These are phyloP conservation scores for Cyclaneusma minus DNA, from an alignment of 2,329 filamentous ascomycete species.

Conservation along the genomic window DNA sequence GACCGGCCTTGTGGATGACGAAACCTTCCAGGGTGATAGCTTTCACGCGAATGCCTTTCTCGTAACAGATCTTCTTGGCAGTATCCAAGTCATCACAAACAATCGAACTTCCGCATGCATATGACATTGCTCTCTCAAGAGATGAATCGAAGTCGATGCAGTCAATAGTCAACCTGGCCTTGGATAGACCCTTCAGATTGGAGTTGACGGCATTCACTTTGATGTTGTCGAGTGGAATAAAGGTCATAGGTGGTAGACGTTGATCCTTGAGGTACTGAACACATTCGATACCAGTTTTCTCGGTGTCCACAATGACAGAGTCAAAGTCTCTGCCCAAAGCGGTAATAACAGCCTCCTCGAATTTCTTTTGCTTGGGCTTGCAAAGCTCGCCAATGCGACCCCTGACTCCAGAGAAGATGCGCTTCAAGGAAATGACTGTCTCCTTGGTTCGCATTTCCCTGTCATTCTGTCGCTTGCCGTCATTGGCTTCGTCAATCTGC, in stretches of 20 bases:
- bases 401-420: slow-evolving; percentile 81
- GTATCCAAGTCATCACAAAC: slow-evolving; percentile 80
- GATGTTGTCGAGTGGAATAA: slow-evolving; percentile 93
- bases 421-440: slow-evolving; percentile 71
- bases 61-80: slow-evolving; percentile 81
- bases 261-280: slow-evolving; percentile 90
- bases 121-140: slow-evolving; percentile 82
- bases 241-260: slow-evolving; percentile 73
- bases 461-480: slow-evolving; percentile 71
- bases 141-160: slow-evolving; percentile 86
- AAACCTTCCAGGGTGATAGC: slow-evolving; percentile 91
- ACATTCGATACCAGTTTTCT: slow-evolving; percentile 87
- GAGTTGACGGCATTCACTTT: slow-evolving; percentile 86
- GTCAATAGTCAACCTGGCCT: slow-evolving; percentile 81
- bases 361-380: slow-evolving; percentile 95
- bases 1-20: slow-evolving; percentile 88
- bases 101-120: slow-evolving; percentile 87
- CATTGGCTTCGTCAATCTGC: slow-evolving; percentile 73
- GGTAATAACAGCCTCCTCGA: slow-evolving; percentile 79
- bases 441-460: slow-evolving; percentile 69
- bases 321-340: slow-evolving; percentile 89
- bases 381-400: slow-evolving; percentile 84
- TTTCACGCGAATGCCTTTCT: slow-evolving; percentile 71
- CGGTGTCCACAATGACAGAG: slow-evolving; percentile 84
- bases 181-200: slow-evolving; percentile 76